Conservation (phyloP, 1,284 basidiomycete species). For the Anthracocystis walkeri region DNA sequence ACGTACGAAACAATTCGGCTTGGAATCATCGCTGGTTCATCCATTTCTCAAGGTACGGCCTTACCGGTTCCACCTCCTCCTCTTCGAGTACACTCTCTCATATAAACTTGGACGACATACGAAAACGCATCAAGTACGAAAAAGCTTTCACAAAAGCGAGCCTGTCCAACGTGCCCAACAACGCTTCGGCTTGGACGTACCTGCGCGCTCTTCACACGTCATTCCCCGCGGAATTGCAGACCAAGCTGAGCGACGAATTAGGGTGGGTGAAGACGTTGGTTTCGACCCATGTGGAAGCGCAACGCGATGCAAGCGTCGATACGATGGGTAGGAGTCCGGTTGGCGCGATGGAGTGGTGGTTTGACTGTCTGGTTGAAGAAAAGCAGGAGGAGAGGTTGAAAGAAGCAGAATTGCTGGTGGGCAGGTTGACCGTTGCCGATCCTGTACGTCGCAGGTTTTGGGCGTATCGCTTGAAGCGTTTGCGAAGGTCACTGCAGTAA, state of each 20-base stretch:
- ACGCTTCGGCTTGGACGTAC: slow-evolving; percentile 64
- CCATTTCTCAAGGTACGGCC: slow-evolving; percentile 73
- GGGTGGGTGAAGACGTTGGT: slow-evolving; percentile 30
- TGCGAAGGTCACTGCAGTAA: not conserved
- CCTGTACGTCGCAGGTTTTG: slow-evolving; percentile 49
- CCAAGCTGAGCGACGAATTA: not conserved
- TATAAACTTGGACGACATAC: slow-evolving; percentile 31
- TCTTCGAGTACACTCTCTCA: not conserved
- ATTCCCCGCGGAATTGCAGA: not conserved
- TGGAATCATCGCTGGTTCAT: slow-evolving; percentile 99
- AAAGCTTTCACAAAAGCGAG: slow-evolving; percentile 42
- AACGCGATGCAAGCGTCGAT: slow-evolving; percentile 40
- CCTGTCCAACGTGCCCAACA: slow-evolving; percentile 56
- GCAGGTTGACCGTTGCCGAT: slow-evolving; percentile 48
- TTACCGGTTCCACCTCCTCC: slow-evolving; percentile 6
- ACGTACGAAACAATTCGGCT: slow-evolving; percentile 94
- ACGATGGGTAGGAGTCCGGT: slow-evolving; percentile 27
- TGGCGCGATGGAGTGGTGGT: slow-evolving; percentile 62
- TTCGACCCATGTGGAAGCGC: slow-evolving; percentile 31
- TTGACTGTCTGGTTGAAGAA: slow-evolving; percentile 36
- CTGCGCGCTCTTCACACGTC: slow-evolving; percentile 51
- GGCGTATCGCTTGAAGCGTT: slow-evolving; percentile 33
- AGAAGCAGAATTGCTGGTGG: slow-evolving; percentile 29
- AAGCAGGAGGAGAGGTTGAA: not conserved
- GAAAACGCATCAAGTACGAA: slow-evolving; percentile 23